Base-by-base conservation (phyloP, 306 rosid genomes). In the Vicia faba region DNA sequence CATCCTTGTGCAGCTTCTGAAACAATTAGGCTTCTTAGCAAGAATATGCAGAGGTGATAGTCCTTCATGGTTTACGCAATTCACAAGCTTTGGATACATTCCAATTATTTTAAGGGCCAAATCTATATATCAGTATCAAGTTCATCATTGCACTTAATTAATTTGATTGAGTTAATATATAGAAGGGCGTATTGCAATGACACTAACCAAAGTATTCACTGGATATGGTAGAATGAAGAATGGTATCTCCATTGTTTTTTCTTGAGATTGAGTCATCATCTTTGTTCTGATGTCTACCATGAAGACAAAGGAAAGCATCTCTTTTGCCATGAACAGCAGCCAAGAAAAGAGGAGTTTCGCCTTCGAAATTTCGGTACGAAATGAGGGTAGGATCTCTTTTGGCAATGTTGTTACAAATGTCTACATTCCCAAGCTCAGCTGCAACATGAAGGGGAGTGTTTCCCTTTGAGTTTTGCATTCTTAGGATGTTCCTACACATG, bases 141-240 rank as follows among this genome's bases (percentile, higher is more conserved):
- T 48, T 6, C 11, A 15, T 9, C 18, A 19, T 44, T 13, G 13
- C 5, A 11, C 13, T 63, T 2, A 8, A 5, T n/a, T n/a, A n/a
- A n/a, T n/a, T n/a, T n/a, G n/a, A n/a, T n/a, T n/a, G n/a, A n/a
- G n/a, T n/a, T n/a, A n/a, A n/a, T n/a, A n/a, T n/a, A n/a, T n/a
- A n/a, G n/a, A n/a, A n/a, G n/a, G n/a, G n/a, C n/a, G n/a, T n/a
- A n/a, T n/a, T n/a, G n/a, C 2, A 29, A 35, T 49, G 45, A 26
- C 1, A 79, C 82, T 75, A 29, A 83, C 84, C 75, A 44, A 83
- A 83, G 70, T 48, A 66, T 83, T 79, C 87, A 60, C 64, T n/a
- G 4, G 44, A 25, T 43, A 83, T 76, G 66, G 87, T 59, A 43
- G 62, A 76, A 69, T 80, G 87, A 46, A 83, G 84, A 68, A 79